phyloP scores from a whole-genome alignment of 805 yeast genomes.

The Kazachstania taianensis region DNA sequence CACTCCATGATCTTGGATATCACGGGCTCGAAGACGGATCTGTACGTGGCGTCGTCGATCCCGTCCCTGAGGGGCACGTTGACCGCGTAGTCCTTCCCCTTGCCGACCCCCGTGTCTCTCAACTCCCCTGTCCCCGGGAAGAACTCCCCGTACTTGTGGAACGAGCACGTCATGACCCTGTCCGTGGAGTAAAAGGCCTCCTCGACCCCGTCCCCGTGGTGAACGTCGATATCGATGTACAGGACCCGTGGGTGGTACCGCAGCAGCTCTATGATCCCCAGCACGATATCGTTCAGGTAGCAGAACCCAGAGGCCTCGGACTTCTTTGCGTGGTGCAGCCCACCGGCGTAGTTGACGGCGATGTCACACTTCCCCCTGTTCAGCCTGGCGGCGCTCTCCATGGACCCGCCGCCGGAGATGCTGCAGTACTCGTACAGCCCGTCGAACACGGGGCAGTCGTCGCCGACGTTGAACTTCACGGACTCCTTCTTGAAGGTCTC shows the following conservation, averaged over 20 bases:
- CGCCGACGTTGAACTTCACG: constrained; percentile 82
- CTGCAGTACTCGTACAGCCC: constrained; percentile 88
- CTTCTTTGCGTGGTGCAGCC: constrained; percentile 93
- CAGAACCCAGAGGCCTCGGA: constrained; percentile 92
- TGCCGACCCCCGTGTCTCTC: constrained; percentile 81
- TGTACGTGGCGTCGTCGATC: constrained; percentile 83
- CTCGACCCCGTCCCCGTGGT: constrained; percentile 97
- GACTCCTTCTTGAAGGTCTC: constrained; percentile 82
- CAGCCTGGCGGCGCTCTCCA: constrained; percentile 83
- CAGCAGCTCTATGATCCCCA: constrained; percentile 74
- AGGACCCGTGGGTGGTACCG: constrained; percentile 87
- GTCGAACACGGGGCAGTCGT: constrained; percentile 90
- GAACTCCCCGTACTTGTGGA: constrained; percentile 92
- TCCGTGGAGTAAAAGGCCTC: constrained; percentile 94
- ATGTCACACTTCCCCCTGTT: constrained; percentile 83
- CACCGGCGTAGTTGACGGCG: constrained; percentile 95
- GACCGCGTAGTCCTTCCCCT: constrained; percentile 78
- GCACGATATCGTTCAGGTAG: constrained; percentile 87
- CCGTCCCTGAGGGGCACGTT: constrained; percentile 94
- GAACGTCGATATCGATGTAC: constrained; percentile 89
- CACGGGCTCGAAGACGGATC: constrained; percentile 65
- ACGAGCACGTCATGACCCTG: constrained; percentile 91
- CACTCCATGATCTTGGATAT: constrained; percentile 85
- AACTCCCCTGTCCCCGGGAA: constrained; percentile 96
- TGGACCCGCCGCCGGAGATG: constrained; percentile 85